Evolutionary conservation across 371 early-diverging fungal genomes (phyloP), one percentile per base, ranked within the genome.

Genomic region (Lichtheimia corymbifera): DNA sequence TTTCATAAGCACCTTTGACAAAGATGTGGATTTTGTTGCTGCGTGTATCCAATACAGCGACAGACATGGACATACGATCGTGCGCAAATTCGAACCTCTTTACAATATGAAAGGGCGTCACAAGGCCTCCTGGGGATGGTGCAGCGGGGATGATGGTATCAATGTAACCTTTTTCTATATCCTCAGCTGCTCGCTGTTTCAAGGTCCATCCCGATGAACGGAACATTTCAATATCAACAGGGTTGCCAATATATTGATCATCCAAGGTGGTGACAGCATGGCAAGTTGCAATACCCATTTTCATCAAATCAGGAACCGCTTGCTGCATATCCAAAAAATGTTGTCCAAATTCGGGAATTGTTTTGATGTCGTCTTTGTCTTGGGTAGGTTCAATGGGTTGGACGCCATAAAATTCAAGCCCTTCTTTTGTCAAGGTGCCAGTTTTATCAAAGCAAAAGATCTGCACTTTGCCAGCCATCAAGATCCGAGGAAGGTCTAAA

Each of bases 391-490:
- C 40, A 24, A 77, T 61, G 5, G 74, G 67, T 40, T 75, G 65
- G 4, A 63, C 83, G 53, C 84, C 84, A 54, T 74, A 82, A 54
- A 84, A 85, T 58, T 85, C 85, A 4, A 88, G 74, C 4, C 85
- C 84, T 53, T 88, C 88, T 55, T 77, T 80, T 3, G 87, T 87
- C 50, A 87, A 71, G n/a, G 88, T 87, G 20, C 88, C 88, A 2
- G 88, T 87, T 53, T 80, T 80, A 50, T 80, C 80, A 77, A 95
- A 98, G 66, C 94, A 95, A 58, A 96, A 94, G 20, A 97, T 85
- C 77, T 96, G 91, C 42, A 96, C 88, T 75, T 93, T 94, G 47
- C 97, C 98, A 22, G 95, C 93, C 82, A 88, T 83, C 44, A 92
- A 85, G 63, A 97, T 94, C 58, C 97, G 83, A 55, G 84, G 86